These are phyloP conservation scores for Backusella liffmaniae DNA, from an alignment of 192 early-diverging fungal genomes.

Conservation along the genomic window DNA sequence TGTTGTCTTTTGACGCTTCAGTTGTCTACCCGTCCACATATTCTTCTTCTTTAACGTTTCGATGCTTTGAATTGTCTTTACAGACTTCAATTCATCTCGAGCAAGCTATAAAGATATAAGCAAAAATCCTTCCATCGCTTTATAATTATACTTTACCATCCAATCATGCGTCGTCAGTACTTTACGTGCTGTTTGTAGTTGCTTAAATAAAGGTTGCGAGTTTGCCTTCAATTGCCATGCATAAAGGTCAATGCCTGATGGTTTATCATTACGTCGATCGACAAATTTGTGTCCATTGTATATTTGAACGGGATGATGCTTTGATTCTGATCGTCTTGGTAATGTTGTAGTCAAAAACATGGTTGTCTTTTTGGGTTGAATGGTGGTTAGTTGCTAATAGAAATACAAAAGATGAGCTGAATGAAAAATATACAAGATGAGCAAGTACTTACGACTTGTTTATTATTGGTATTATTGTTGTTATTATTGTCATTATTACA, in stretches of 20 bases:
- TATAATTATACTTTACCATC: slow-evolving; percentile 49
- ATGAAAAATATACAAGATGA: not conserved
- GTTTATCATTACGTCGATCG: slow-evolving; percentile 17
- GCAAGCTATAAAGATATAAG: slow-evolving; percentile 50
- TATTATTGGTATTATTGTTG: not conserved
- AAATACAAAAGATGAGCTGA: not conserved
- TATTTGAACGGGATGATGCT: slow-evolving; percentile 24
- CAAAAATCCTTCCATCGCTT: not conserved
- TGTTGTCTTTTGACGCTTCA: slow-evolving; percentile 60
- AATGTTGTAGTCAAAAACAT: slow-evolving; percentile 12
- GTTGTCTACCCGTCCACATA: slow-evolving; percentile 73
- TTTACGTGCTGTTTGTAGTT: slow-evolving; percentile 65
- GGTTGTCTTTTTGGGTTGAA: not conserved
- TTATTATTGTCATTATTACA: too few species aligned
- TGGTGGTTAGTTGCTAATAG: not conserved
- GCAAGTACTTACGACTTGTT: not conserved
- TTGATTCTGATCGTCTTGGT: slow-evolving; percentile 14
- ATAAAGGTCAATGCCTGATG: slow-evolving; percentile 33
- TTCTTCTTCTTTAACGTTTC: slow-evolving; percentile 67
- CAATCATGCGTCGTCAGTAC: slow-evolving; percentile 72
- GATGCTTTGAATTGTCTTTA: slow-evolving; percentile 61
- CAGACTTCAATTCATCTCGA: slow-evolving; percentile 68
- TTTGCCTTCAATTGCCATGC: slow-evolving; percentile 32
- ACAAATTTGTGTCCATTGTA: slow-evolving; percentile 34
- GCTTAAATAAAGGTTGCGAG: slow-evolving; percentile 53